Base-by-base conservation (phyloP, 192 early-diverging fungal species). In the Rhizophagus prolifer region DNA sequence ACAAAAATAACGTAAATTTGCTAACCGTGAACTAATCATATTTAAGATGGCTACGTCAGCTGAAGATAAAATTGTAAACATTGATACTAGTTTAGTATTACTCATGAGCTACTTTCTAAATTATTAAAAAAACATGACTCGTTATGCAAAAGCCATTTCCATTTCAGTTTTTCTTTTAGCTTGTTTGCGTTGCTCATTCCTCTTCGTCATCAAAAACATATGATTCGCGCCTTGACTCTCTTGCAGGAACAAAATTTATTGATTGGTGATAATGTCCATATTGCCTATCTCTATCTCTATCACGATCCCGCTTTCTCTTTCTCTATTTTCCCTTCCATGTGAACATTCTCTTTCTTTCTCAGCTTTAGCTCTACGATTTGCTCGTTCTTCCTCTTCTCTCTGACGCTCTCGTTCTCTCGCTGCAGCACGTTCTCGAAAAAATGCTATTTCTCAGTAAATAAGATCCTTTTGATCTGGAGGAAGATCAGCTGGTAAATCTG, bases 401-500 rank as follows among this genome's bases (percentile, higher is more conserved):
- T 76, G 84, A 38, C 83, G 83, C 65, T 83, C 81, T 44, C 85
- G 79, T 59, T 92, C 91, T 74, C 88, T 85, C 28, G 81, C 60
- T 5, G 87, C 87, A 1, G 90, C 84, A n/a, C 87, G 85, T 72
- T 91, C 88, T 59, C 89, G 81, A 75, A 91, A 92, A 50, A 85
- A 85, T 10, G 85, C 82, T 9, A 92, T 85, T 74, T 92, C 89
- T 23, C 85, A 81, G 25, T 81, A 81, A 28, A 91, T 86, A 9
- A 87, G 50, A 61, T 93, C 89, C 60, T 85, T 31, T 73, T 91
- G 86, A 54, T 89, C 87, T 0, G 84, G 81, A 7, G 87, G 78
- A 19, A 82, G 74, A 60, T 88, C 86, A 1, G 85, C 74, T 3
- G 85, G 83, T 31, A 23, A n/a, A n/a, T n/a, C n/a, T n/a, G n/a